These are phyloP conservation scores for Karstenula rhodostoma DNA, from an alignment of 2,329 filamentous ascomycete genomes.

Conservation along the genomic window DNA sequence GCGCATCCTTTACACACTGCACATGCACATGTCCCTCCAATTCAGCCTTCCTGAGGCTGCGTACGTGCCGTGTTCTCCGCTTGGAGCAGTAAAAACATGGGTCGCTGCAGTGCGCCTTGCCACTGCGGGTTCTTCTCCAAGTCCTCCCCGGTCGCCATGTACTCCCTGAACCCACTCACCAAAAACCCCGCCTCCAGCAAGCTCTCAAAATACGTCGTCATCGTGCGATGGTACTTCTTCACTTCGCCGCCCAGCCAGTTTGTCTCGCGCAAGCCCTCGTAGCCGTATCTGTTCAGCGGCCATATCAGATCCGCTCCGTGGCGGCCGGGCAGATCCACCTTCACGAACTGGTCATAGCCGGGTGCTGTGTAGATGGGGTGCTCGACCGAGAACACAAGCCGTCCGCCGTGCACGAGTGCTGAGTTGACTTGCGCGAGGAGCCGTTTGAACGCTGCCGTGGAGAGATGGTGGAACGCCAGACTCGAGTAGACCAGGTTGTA, in stretches of 20 bases:
- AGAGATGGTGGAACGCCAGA: conserved; percentile 22
- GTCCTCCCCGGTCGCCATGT: conserved; percentile 28
- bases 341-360: conserved; percentile 6
- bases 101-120: conserved; percentile 43
- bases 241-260: conserved; percentile 55
- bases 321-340: background rate
- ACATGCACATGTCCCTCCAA: background rate
- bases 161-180: conserved; percentile 45
- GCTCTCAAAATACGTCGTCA: conserved; percentile 52
- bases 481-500: conserved; percentile 18
- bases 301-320: conserved; percentile 10
- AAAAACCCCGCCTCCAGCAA: conserved; percentile 50
- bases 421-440: conserved; percentile 45
- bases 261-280: conserved; percentile 53
- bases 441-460: conserved; percentile 4
- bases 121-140: conserved; percentile 42
- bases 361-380: conserved; percentile 59
- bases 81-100: conserved; percentile 26
- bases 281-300: conserved; percentile 44
- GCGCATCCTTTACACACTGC: background rate
- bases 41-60: background rate
- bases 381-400: conserved; percentile 57
- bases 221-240: conserved; percentile 58
- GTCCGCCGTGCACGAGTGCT: conserved; percentile 46
- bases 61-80: background rate